Percentiles rank a stretch among this genome's conserved stretches.
phyloP scores from a whole-genome alignment of 306 rosid genomes.

The barrel medic (Medicago truncatula) region DNA sequence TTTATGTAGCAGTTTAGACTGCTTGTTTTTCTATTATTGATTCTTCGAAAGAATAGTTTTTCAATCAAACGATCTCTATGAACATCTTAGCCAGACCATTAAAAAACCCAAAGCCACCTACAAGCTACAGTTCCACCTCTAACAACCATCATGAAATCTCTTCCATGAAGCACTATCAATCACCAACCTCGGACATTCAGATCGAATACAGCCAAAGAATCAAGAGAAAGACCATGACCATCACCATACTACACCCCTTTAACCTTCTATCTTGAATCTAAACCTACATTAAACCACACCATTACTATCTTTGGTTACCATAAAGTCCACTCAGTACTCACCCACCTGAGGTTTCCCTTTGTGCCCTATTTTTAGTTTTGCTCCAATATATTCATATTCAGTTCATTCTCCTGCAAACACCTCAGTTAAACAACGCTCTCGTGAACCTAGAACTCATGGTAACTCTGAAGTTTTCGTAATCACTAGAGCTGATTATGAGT shows the following conservation, averaged over 20 bases:
- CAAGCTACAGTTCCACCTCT: neutral
- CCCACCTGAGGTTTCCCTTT: neutral
- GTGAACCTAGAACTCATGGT: neutral
- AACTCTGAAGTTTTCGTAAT: neutral
- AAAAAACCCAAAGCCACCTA: neutral
- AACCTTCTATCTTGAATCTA: neutral
- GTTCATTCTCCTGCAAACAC: neutral
- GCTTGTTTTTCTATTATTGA: neutral
- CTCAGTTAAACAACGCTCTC: too few species aligned
- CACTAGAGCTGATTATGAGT: neutral
- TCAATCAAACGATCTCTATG: neutral
- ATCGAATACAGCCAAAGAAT: neutral
- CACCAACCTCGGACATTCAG: neutral
- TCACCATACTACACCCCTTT: neutral
- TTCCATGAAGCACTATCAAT: neutral
- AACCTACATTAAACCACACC: neutral
- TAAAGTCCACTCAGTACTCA: neutral
- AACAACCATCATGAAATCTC: neutral
- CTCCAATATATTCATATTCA: too few species aligned
- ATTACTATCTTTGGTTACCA: neutral
- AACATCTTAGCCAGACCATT: neutral
- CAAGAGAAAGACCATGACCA: neutral
- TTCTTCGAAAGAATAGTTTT: neutral
- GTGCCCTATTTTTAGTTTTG: too few species aligned
- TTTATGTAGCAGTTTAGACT: neutral